phyloP scores from a whole-genome alignment of 345 rosid species.

The Mallotus nudiflorus region DNA sequence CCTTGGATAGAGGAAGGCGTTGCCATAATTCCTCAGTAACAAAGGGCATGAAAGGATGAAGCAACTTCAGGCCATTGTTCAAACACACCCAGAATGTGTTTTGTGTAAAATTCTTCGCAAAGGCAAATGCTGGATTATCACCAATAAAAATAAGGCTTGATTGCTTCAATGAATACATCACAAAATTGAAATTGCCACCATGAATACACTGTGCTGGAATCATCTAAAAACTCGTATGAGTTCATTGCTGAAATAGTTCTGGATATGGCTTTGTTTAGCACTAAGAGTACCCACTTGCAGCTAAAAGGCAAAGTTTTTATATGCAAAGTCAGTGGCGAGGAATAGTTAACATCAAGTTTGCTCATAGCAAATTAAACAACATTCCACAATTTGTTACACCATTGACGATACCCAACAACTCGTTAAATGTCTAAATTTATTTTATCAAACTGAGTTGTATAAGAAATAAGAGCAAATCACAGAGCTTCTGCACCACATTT shows the following conservation, averaged over 20 bases:
- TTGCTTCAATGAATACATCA: conserved; percentile 87
- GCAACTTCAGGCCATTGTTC: conserved; percentile 84
- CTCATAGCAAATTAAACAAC: conserved; percentile 95
- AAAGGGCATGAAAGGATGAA: conserved; percentile 97
- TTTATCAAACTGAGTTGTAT: conserved; percentile 95
- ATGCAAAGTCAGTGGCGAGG: conserved; percentile 46
- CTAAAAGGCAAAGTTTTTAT: too few relatives aligned
- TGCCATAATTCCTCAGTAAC: conserved; percentile 97
- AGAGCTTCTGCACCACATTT: conserved; percentile 99
- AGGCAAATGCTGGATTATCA: conserved; percentile 50
- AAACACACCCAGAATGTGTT: conserved; percentile 75
- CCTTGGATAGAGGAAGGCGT: conserved; percentile 63
- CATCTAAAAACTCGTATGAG: conserved; percentile 75
- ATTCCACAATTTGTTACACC: conserved; percentile 99
- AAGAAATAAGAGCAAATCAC: conserved; percentile 90
- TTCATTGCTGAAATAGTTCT: conserved; percentile 57
- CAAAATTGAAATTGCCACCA: conserved; percentile 99
- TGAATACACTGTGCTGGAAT: conserved; percentile 67
- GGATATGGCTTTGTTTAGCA: conserved; percentile 66
- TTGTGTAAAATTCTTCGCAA: conserved; percentile 63
- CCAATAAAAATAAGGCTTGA: conserved; percentile 81
- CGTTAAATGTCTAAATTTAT: conserved; percentile 93
- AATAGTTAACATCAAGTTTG: conserved; percentile 69
- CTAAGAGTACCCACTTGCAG: conserved; percentile 90
- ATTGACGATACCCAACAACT: conserved; percentile 95